phyloP scores from a whole-genome alignment of 2,329 filamentous ascomycete species.

The Pyrenophora seminiperda region DNA sequence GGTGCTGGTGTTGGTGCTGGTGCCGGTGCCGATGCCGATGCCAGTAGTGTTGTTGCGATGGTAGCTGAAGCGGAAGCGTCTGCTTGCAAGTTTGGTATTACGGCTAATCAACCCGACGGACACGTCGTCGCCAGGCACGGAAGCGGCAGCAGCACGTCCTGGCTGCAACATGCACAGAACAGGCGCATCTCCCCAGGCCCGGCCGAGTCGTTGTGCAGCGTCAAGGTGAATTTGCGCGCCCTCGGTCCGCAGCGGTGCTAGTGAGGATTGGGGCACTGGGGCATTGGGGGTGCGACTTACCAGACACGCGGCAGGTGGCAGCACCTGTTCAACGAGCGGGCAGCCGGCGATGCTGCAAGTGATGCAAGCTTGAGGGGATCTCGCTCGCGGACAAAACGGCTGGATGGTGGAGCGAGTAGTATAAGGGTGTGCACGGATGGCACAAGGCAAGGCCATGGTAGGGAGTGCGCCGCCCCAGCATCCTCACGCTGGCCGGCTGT shows the following conservation, averaged over 20 bases:
- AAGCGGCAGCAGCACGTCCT: constrained; percentile 8
- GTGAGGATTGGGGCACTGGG: constrained; percentile 3
- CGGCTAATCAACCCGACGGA: constrained; percentile 17
- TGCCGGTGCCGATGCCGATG: neutral
- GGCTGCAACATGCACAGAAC: neutral
- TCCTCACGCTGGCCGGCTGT: constrained; percentile 6
- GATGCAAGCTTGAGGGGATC: constrained; percentile 1
- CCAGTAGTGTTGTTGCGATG: neutral
- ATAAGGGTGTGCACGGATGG: constrained; percentile 15
- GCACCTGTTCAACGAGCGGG: constrained; percentile 14
- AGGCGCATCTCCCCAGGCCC: too few species aligned
- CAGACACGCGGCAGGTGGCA: constrained; percentile 16
- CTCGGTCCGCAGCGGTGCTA: too few species aligned
- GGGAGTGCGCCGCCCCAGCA: constrained; percentile 20
- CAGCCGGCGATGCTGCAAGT: constrained; percentile 4
- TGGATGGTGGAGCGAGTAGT: constrained; percentile 12
- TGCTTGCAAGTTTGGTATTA: constrained; percentile 5
- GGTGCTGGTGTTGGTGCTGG: neutral
- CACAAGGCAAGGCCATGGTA: constrained; percentile 7
- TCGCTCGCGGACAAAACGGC: constrained; percentile 4
- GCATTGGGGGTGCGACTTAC: constrained; percentile 23
- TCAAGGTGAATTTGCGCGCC: too few species aligned
- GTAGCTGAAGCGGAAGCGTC: constrained; percentile 9
- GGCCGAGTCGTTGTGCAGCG: too few species aligned
- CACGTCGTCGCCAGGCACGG: constrained; percentile 7